Base-by-base conservation (phyloP, 2,329 filamentous ascomycete genomes). In the Clarireedia hainanense region DNA sequence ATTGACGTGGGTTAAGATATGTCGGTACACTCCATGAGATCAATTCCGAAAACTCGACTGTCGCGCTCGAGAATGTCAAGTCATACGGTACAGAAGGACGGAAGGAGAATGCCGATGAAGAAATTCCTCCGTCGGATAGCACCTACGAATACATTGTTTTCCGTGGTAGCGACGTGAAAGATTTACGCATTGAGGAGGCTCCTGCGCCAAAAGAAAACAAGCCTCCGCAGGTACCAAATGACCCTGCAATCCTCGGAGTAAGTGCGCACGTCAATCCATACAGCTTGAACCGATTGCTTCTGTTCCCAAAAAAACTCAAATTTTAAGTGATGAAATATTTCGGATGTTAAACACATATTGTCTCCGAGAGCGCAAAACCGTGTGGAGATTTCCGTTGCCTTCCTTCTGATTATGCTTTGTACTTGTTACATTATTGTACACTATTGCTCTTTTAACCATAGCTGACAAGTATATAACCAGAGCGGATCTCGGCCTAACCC, bases 361-460 rank as follows among this genome's bases (percentile, higher is more conserved):
- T 84, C 86, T 86, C 88, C 88, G 88, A 86, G 86, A 88, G 90
- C 90, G 91, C 91, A 95, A 85, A 83, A 77, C 80, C 81, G 77
- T 96, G 91, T 95, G 85, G 91, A 96, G 75, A 83, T 88, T 86
- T 96, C 91, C 91, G 91, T 96, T 96, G 91, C 91, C 91, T 96
- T 96, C 91, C 91, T 96, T 96, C 91, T 96, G 91, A 96, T 84
- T 69, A 61, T 66, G 47, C 7, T 20, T 47, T 47, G 7, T 52
- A 65, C 64, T 55, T 56, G 60, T 39, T 57, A 15, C 40, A 54
- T 39, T 37, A n/a, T 45, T 50, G 49, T 45, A 10, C 27, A 45
- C 53, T 40, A 47, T 47, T 34, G 37, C 15, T 34, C 43, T 17
- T 27, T 40, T 10, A 23, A 50, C 61, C 46, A 50, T 61, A 39